Evolutionary conservation across 2,329 filamentous ascomycete species (phyloP).

Genomic region (Cyanodermella asteris): DNA sequence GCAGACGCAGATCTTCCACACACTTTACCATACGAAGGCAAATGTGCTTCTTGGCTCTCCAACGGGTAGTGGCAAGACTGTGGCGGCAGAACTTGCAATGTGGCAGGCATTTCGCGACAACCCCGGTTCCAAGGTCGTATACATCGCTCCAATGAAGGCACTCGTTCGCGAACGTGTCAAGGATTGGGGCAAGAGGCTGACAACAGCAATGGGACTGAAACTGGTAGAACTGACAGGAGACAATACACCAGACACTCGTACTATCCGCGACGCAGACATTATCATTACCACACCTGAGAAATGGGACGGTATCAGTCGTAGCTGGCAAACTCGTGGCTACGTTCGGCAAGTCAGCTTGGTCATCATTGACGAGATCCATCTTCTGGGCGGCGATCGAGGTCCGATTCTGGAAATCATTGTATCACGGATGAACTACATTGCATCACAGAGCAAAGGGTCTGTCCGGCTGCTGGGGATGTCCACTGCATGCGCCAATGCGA

Average conservation of each 20-base stretch:
- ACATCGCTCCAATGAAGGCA: conserved; percentile 98
- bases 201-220: conserved; percentile 63
- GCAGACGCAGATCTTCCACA: conserved; percentile 98
- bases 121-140: conserved; percentile 91
- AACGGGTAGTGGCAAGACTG: conserved; percentile 91
- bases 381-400: conserved; percentile 87
- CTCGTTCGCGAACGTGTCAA: conserved; percentile 89
- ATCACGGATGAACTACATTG: conserved; percentile 91
- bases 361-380: conserved; percentile 95
- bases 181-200: conserved; percentile 74
- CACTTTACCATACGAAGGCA: conserved; percentile 72
- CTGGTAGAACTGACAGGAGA: conserved; percentile 92
- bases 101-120: conserved; percentile 97
- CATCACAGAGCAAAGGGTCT: conserved; percentile 70
- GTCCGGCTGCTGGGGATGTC: conserved; percentile 96
- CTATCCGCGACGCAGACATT: conserved; percentile 86
- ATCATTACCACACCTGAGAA: conserved; percentile 99
- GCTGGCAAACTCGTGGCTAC: conserved; percentile 94
- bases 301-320: conserved; percentile 98
- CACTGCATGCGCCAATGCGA: conserved; percentile 89
- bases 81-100: conserved; percentile 91
- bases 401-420: conserved; percentile 97
- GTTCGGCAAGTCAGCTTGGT: conserved; percentile 87
- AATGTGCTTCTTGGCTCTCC: conserved; percentile 91
- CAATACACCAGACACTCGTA: conserved; percentile 90